Conservation (phyloP, 345 rosid species). For the Citrus cavaleriei region DNA sequence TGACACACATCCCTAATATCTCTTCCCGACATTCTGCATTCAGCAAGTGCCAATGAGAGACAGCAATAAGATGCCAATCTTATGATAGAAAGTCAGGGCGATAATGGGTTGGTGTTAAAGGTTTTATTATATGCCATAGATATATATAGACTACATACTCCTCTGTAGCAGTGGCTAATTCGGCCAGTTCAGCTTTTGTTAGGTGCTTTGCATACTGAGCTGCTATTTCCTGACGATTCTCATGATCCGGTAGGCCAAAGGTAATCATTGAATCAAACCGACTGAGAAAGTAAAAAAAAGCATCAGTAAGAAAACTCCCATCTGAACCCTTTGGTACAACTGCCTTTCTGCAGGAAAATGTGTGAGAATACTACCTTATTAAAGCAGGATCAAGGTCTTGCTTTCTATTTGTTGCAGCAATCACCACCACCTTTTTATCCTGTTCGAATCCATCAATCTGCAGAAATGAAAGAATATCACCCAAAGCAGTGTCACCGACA, state of each 20-base stretch:
- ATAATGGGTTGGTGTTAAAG: background rate
- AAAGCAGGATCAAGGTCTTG: conserved; percentile 96
- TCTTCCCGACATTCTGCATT: conserved; percentile 83
- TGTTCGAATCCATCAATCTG: conserved; percentile 99
- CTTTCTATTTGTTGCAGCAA: conserved; percentile 95
- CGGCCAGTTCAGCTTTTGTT: conserved; percentile 53
- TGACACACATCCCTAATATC: conserved; percentile 85
- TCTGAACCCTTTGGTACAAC: conserved; percentile 8
- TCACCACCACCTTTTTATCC: conserved; percentile 78
- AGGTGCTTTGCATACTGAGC: conserved; percentile 89
- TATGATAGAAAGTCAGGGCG: background rate
- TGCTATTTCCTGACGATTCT: conserved; percentile 65
- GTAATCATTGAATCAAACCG: conserved; percentile 89
- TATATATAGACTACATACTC: conserved; percentile 31
- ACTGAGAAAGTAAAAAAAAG: conserved; percentile 28
- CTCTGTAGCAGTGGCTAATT: conserved; percentile 63
- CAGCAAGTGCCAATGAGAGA: background rate
- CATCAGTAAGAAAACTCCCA: conserved; percentile 1
- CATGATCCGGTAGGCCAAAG: conserved; percentile 71
- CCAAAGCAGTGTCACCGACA: background rate
- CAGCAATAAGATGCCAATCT: background rate
- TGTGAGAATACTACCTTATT: conserved; percentile 47
- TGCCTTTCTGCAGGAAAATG: background rate
- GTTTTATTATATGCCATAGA: background rate
- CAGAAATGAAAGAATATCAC: conserved; percentile 9